These are phyloP conservation scores for Xylariaceae sp. DNA, from an alignment of 2,329 filamentous ascomycete genomes.

Conservation along the genomic window DNA sequence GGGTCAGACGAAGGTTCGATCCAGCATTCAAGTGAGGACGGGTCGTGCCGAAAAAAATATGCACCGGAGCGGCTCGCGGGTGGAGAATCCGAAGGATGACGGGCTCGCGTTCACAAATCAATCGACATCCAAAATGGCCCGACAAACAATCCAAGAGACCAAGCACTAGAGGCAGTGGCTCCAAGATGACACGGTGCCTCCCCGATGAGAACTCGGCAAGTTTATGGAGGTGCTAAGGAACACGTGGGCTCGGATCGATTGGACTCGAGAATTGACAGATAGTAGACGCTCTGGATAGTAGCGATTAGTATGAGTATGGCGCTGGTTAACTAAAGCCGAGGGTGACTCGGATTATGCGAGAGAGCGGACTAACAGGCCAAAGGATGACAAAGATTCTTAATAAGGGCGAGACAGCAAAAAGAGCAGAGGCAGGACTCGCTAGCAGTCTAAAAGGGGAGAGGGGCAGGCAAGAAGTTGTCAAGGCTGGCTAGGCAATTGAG, in stretches of 20 bases:
- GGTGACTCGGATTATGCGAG: neutral
- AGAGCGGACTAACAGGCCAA: neutral
- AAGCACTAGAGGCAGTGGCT: neutral
- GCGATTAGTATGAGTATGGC: neutral
- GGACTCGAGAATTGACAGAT: neutral
- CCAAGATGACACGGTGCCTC: neutral
- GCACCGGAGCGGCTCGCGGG: constrained; percentile 7
- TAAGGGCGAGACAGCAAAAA: neutral
- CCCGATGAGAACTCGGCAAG: too few species aligned
- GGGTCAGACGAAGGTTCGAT: constrained; percentile 7
- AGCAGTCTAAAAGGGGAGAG: neutral
- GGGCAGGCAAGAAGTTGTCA: neutral
- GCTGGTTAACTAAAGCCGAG: too few species aligned
- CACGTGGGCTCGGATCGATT: neutral
- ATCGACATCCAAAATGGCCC: constrained; percentile 11
- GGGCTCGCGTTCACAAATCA: constrained; percentile 6
- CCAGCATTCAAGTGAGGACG: neutral
- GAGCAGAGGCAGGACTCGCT: neutral
- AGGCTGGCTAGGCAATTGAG: neutral
- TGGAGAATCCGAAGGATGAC: neutral
- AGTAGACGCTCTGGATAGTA: neutral
- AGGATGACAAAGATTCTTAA: neutral
- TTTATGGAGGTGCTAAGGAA: neutral
- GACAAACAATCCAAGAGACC: neutral
- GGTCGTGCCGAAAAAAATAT: constrained; percentile 10